phyloP scores from a whole-genome alignment of 306 rosid genomes.

The Rubus idaeus region DNA sequence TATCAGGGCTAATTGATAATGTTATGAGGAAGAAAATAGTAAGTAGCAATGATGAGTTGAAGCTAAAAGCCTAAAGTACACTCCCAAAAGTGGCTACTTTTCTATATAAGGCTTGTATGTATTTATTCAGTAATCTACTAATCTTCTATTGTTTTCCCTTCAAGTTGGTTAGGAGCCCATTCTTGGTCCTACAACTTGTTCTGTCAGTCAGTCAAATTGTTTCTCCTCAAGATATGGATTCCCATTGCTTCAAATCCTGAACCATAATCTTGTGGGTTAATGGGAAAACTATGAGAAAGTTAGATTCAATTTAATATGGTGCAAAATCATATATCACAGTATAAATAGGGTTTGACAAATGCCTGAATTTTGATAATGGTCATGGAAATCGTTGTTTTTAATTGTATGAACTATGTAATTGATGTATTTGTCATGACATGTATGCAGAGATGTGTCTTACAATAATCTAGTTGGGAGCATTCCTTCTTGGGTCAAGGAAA shows the following conservation, averaged over 20 bases:
- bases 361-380: not conserved
- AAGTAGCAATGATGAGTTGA: not conserved
- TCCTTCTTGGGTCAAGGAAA: slow-evolving; percentile 68
- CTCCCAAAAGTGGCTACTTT: not conserved
- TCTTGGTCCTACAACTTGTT: not conserved
- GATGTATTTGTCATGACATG: slow-evolving; percentile 16
- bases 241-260: not conserved
- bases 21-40: not conserved
- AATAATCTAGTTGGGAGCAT: slow-evolving; percentile 64
- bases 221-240: not conserved
- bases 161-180: slow-evolving; percentile 12
- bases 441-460: slow-evolving; percentile 84
- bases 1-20: not conserved
- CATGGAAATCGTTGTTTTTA: no score
- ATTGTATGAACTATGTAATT: not conserved
- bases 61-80: no score
- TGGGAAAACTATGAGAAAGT: no score
- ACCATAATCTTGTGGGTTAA: not conserved
- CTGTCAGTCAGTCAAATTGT: not conserved
- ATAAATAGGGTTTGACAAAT: not conserved
- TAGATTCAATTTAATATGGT: not conserved
- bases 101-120: not conserved
- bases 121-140: not conserved
- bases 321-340: not conserved
- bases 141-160: not conserved